Evolutionary conservation across 371 early-diverging fungal genomes (phyloP).

Genomic region (Chytridium lagenaria): DNA sequence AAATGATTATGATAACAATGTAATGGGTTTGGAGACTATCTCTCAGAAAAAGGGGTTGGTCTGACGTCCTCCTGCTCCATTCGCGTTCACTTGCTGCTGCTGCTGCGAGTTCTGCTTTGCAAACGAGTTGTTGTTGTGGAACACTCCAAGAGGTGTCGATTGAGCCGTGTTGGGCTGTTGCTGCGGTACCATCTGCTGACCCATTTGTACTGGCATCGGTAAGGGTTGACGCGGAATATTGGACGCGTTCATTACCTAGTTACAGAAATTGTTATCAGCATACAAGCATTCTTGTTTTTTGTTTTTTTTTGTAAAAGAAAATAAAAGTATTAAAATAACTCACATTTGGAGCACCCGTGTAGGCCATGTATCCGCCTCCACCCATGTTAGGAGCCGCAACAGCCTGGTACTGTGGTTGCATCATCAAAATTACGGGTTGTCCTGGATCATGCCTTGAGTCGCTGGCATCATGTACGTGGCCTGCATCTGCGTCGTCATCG

Average conservation of each 20-base stretch:
- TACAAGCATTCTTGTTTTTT: too few species aligned
- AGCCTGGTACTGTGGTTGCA: not conserved
- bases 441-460: not conserved
- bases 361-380: conserved; percentile 2
- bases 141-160: not conserved
- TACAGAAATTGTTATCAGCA: too few species aligned
- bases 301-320: not conserved
- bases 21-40: too few species aligned
- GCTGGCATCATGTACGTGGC: conserved; percentile 2
- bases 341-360: not conserved
- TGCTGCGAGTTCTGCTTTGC: conserved; percentile 6
- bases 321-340: not conserved
- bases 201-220: not conserved
- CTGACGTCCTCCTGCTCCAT: not conserved
- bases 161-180: not conserved
- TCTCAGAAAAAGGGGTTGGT: conserved; percentile 12
- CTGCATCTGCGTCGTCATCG: conserved; percentile 23
- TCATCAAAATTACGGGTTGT: conserved; percentile 3
- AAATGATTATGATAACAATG: too few species aligned
- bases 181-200: not conserved
- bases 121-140: not conserved
- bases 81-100: conserved; percentile 1
- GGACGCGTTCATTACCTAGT: not conserved
- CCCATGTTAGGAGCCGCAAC: not conserved
- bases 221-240: not conserved